Conservation (phyloP, 148 eudicot species). For the Persicaria maculosa region DNA sequence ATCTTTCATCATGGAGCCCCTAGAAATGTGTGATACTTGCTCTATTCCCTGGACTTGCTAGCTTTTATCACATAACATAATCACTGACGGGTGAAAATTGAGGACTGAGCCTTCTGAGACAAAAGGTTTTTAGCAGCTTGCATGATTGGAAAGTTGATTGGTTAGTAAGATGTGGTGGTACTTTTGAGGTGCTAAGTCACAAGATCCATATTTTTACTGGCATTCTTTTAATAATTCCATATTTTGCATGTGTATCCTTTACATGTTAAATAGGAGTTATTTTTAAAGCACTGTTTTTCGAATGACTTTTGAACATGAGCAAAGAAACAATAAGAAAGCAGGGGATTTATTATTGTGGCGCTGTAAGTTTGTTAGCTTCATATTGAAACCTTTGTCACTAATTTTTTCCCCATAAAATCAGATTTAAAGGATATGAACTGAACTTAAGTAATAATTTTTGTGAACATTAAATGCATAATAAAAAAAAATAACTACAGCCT, state of each 20-base stretch:
- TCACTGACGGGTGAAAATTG: slow-evolving; percentile 2
- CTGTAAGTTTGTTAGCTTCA: not conserved
- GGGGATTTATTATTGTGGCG: not conserved
- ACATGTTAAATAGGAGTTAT: not conserved
- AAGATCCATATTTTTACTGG: not conserved
- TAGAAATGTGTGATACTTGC: not conserved
- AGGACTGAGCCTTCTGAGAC: not conserved
- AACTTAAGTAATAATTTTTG: not conserved
- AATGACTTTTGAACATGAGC: not conserved
- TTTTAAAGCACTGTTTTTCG: not conserved
- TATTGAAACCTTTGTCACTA: not conserved
- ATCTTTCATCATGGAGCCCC: not conserved
- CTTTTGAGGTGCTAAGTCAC: not conserved
- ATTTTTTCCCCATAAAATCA: not conserved
- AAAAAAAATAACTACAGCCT: not conserved
- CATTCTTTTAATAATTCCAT: not conserved
- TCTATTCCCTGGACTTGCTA: not conserved
- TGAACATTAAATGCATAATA: not conserved
- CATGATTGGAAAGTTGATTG: not conserved
- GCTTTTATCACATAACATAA: slow-evolving; percentile 2
- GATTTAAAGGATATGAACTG: not conserved
- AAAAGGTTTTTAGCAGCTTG: not conserved
- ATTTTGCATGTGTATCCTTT: not conserved
- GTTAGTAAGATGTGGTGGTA: not conserved
- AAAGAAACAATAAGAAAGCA: not conserved